These are phyloP conservation scores for Macrophomina pseudophaseolina DNA, from an alignment of 2,329 filamentous ascomycete species.

Conservation along the genomic window DNA sequence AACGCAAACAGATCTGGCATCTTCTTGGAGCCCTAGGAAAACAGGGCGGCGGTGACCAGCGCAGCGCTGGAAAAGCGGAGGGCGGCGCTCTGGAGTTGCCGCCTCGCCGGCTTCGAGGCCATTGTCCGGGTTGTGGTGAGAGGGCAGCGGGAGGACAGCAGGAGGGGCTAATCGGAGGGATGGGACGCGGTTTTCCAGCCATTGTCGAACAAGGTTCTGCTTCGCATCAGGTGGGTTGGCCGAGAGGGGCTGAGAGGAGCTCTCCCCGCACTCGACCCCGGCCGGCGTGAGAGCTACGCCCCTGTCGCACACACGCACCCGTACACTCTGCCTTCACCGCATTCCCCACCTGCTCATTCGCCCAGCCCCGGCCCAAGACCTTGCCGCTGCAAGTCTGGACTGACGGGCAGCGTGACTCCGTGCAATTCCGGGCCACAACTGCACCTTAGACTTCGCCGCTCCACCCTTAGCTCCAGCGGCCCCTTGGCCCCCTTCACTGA, in stretches of 20 bases:
- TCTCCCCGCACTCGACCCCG: conserved; percentile 20
- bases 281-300: background rate
- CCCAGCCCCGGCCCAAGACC: background rate
- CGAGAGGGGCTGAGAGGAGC: background rate
- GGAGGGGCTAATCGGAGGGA: background rate
- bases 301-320: background rate
- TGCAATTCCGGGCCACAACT: background rate
- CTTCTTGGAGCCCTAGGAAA: conserved; percentile 14
- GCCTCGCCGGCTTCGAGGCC: conserved; percentile 1
- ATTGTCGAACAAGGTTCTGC: background rate
- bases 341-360: background rate
- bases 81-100: background rate
- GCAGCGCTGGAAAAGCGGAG: background rate
- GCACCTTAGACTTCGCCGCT: background rate
- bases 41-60: conserved; percentile 16
- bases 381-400: background rate
- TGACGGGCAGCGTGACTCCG: background rate
- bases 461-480: background rate
- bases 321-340: background rate
- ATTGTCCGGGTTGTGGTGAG: background rate
- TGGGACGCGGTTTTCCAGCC: background rate
- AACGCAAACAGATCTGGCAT: conserved; percentile 15
- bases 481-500: background rate
- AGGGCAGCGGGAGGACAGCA: background rate
- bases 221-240: background rate